phyloP scores from a whole-genome alignment of 371 early-diverging fungal species.

The Zychaea mexicana region DNA sequence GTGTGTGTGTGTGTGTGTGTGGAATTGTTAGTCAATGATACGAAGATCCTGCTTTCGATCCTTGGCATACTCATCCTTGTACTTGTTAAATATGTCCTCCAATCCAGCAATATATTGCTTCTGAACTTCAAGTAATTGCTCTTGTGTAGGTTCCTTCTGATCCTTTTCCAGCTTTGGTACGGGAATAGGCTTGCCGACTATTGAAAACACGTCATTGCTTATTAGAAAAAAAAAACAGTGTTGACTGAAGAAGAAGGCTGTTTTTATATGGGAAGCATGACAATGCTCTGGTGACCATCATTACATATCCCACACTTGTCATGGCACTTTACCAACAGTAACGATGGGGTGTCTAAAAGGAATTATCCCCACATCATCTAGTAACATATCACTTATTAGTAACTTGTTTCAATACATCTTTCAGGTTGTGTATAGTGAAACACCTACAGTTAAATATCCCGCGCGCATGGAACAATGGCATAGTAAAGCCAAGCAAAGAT shows the following conservation, averaged over 20 bases:
- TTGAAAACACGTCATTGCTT: no score
- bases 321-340: constrained; percentile 47
- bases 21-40: constrained; percentile 58
- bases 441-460: constrained; percentile 73
- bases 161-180: constrained; percentile 51
- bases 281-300: no score
- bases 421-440: no score
- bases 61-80: constrained; percentile 74
- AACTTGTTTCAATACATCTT: background rate
- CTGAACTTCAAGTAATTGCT: constrained; percentile 68
- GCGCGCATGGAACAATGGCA: constrained; percentile 76
- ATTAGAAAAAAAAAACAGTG: no score
- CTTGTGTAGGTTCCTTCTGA: constrained; percentile 61
- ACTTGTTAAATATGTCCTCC: constrained; percentile 59
- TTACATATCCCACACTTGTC: no score
- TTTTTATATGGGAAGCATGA: background rate
- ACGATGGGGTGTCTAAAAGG: constrained; percentile 58
- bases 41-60: constrained; percentile 62
- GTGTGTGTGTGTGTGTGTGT: no score
- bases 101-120: constrained; percentile 66
- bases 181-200: constrained; percentile 73
- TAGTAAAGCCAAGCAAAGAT: constrained; percentile 63
- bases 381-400: background rate
- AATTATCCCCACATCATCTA: constrained; percentile 59
- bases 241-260: background rate